Evolutionary conservation across 495 filamentous ascomycete species (phyloP).

Genomic region (Hypoxylon trugodes): DNA sequence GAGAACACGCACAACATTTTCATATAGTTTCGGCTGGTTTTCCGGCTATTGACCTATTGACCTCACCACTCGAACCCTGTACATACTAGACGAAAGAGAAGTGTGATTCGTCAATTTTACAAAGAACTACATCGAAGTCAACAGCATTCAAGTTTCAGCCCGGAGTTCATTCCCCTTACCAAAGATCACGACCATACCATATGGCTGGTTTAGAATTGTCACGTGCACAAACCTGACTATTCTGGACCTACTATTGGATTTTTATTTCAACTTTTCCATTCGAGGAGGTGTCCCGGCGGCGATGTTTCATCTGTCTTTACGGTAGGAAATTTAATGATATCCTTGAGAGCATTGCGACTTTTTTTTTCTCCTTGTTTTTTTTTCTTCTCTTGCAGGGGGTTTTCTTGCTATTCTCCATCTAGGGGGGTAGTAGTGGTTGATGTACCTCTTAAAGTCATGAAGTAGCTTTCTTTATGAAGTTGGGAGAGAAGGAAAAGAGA

Average conservation of each 20-base stretch:
- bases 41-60: neutral
- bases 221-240: slow-evolving; percentile 8
- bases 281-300: slow-evolving; percentile 37
- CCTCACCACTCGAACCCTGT: slow-evolving; percentile 27
- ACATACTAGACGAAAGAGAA: slow-evolving; percentile 31
- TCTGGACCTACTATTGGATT: slow-evolving; percentile 31
- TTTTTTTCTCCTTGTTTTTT: slow-evolving; percentile 12
- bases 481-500: neutral
- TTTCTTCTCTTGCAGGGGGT: slow-evolving; percentile 2
- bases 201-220: neutral
- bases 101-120: neutral
- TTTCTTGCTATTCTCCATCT: slow-evolving; percentile 3
- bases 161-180: slow-evolving; percentile 29
- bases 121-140: slow-evolving; percentile 11
- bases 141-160: slow-evolving; percentile 19
- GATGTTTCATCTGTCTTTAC: slow-evolving; percentile 42
- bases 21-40: slow-evolving; percentile 37
- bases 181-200: slow-evolving; percentile 31
- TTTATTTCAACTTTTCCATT: slow-evolving; percentile 33
- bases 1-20: slow-evolving; percentile 86
- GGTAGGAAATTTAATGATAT: slow-evolving; percentile 48
- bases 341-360: slow-evolving; percentile 42
- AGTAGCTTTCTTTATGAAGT: no score
- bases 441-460: no score
- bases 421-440: neutral